Conservation (phyloP, 1,284 basidiomycete genomes). For the Apiotrichum sp. region DNA sequence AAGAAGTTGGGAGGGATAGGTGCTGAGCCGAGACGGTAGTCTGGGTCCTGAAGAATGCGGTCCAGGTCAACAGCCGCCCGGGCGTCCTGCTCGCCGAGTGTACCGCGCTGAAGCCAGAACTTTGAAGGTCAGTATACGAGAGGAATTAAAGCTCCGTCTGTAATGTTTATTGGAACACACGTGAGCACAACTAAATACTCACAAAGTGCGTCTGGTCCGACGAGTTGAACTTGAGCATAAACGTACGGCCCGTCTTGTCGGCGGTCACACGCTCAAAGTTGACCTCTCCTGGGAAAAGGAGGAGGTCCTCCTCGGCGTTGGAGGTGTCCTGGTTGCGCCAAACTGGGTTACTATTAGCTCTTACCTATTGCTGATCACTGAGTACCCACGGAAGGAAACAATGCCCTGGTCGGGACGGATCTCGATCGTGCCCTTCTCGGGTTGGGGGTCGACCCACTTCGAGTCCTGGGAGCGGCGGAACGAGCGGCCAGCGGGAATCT, state of each 20-base stretch:
- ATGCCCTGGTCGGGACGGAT: conserved; percentile 39
- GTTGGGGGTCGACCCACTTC: conserved; percentile 45
- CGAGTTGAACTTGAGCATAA: conserved; percentile 43
- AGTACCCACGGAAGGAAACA: conserved; percentile 35
- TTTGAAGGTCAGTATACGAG: conserved; percentile 7
- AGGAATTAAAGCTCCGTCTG: no score
- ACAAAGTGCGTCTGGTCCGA: conserved; percentile 45
- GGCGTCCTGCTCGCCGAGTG: conserved; percentile 24
- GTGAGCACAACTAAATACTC: conserved; percentile 6
- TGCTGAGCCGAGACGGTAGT: conserved; percentile 20
- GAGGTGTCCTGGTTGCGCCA: conserved; percentile 36
- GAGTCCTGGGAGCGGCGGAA: conserved; percentile 28
- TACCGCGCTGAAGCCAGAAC: conserved; percentile 46
- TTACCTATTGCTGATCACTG: not conserved
- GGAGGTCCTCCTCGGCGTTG: conserved; percentile 38
- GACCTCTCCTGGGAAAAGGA: conserved; percentile 47
- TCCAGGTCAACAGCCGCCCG: conserved; percentile 40
- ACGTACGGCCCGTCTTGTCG: conserved; percentile 33
- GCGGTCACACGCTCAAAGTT: conserved; percentile 34
- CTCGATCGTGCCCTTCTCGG: conserved; percentile 43
- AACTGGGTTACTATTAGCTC: conserved; percentile 14
- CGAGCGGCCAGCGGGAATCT: conserved; percentile 40
- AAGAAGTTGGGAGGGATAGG: conserved; percentile 22
- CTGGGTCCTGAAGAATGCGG: conserved; percentile 36
- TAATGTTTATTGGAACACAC: no score